Evolutionary conservation across 148 eudicot genomes (phyloP).

Genomic region (Cornus florida): DNA sequence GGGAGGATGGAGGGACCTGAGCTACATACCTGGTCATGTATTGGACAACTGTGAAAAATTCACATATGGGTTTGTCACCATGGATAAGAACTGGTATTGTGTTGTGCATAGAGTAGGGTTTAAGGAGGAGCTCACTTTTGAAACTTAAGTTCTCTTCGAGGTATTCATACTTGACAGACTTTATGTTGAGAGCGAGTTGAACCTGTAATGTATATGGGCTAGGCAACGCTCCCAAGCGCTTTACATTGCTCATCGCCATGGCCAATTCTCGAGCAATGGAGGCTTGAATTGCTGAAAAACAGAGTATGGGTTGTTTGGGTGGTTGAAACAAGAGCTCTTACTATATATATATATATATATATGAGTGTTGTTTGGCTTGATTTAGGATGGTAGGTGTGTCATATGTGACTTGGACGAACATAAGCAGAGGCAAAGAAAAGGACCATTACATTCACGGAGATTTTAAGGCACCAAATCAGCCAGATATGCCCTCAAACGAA

Average conservation of each 20-base stretch:
- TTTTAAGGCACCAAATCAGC: too few species aligned
- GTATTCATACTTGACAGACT: slow-evolving; percentile 32
- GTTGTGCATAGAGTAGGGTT: slow-evolving; percentile 53
- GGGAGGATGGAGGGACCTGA: slow-evolving; percentile 39
- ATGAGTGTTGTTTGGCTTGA: too few species aligned
- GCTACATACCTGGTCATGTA: slow-evolving; percentile 49
- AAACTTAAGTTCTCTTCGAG: slow-evolving; percentile 21
- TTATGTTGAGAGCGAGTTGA: slow-evolving; percentile 25
- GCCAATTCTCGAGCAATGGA: not conserved
- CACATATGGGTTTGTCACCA: slow-evolving; percentile 41
- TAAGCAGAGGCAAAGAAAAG: too few species aligned
- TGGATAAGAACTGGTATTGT: slow-evolving; percentile 58
- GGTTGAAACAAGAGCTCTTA: too few species aligned
- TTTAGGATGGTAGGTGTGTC: too few species aligned
- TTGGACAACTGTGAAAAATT: slow-evolving; percentile 44
- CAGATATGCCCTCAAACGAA: too few species aligned
- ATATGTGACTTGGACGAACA: too few species aligned
- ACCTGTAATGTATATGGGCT: slow-evolving; percentile 18
- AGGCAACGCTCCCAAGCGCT: slow-evolving; percentile 13
- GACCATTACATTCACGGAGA: too few species aligned
- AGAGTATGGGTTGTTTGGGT: too few species aligned
- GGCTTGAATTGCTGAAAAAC: not conserved
- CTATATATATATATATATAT: too few species aligned
- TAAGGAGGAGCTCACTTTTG: slow-evolving; percentile 50
- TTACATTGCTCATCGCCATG: slow-evolving; percentile 13